A percentile compares a stretch with the other conserved stretches of the same genome.
phyloP scores from a whole-genome alignment of 1,284 basidiomycete genomes.

The Ustilago crameri region DNA sequence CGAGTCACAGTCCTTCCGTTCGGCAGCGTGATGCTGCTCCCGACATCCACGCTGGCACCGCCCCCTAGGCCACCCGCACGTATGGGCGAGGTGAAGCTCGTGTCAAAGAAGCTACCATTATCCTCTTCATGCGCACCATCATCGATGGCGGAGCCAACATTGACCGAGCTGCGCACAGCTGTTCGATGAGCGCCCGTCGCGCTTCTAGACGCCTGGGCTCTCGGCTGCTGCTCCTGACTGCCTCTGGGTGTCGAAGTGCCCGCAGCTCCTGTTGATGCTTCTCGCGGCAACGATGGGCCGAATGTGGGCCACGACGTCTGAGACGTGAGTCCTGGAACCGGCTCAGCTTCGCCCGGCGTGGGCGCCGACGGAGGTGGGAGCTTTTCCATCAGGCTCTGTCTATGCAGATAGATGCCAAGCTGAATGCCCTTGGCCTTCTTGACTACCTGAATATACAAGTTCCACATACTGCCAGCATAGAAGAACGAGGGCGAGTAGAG shows the following conservation, averaged over 20 bases:
- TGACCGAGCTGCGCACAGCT: slow-evolving; percentile 9
- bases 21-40: slow-evolving; percentile 36
- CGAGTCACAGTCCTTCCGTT: slow-evolving; percentile 29
- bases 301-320: slow-evolving; percentile 7
- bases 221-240: slow-evolving; percentile 1
- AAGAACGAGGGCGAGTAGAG: slow-evolving; percentile 71
- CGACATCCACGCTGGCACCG: slow-evolving; percentile 1
- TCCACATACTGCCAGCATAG: slow-evolving; percentile 77
- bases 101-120: slow-evolving; percentile 35
- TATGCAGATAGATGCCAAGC: slow-evolving; percentile 88
- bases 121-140: slow-evolving; percentile 8
- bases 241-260: slow-evolving; percentile 16
- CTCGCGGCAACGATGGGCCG: background rate
- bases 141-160: slow-evolving; percentile 3
- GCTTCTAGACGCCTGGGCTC: background rate
- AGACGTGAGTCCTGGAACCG: background rate
- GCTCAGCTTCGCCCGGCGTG: slow-evolving; percentile 10
- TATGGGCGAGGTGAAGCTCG: slow-evolving; percentile 30
- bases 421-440: slow-evolving; percentile 79
- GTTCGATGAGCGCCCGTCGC: slow-evolving; percentile 10
- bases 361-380: slow-evolving; percentile 70
- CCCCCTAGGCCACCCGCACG: slow-evolving; percentile 18
- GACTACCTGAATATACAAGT: slow-evolving; percentile 87
- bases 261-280: slow-evolving; percentile 9
- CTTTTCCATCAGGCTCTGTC: slow-evolving; percentile 80